Conservation (phyloP, 805 yeast species). For the Zygosaccharomyces lentus region DNA sequence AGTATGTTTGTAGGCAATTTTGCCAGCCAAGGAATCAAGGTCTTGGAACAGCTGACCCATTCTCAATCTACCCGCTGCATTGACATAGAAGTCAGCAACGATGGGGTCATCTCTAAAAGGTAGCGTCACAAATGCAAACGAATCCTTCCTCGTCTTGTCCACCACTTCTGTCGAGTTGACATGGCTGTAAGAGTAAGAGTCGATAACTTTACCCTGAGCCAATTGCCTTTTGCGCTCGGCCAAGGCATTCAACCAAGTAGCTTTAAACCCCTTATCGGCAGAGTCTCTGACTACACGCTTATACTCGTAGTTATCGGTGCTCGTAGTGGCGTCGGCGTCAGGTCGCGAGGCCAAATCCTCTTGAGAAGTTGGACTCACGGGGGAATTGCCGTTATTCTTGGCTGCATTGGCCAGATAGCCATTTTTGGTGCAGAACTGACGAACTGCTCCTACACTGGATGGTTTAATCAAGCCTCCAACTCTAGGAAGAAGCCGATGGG, state of each 20-base stretch:
- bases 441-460: neutral
- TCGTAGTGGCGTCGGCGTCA: slow-evolving; percentile 68
- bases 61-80: slow-evolving; percentile 85
- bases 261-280: slow-evolving; percentile 36
- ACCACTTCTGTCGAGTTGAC: slow-evolving; percentile 66
- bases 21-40: slow-evolving; percentile 88
- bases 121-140: slow-evolving; percentile 62
- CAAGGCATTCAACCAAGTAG: slow-evolving; percentile 86
- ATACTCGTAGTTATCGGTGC: slow-evolving; percentile 56
- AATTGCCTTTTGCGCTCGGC: slow-evolving; percentile 65
- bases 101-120: slow-evolving; percentile 83
- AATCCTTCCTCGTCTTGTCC: slow-evolving; percentile 73
- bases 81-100: slow-evolving; percentile 82
- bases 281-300: slow-evolving; percentile 37
- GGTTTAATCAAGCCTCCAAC: neutral
- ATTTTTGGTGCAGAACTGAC: slow-evolving; percentile 2
- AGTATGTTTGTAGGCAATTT: slow-evolving; percentile 88
- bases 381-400: neutral
- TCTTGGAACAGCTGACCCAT: slow-evolving; percentile 94
- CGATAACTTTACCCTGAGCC: slow-evolving; percentile 68
- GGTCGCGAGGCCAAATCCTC: slow-evolving; percentile 37
- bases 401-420: neutral
- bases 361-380: slow-evolving; percentile 12
- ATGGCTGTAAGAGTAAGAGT: slow-evolving; percentile 64
- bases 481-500: neutral